phyloP scores from a whole-genome alignment of 2,329 filamentous ascomycete species.

The Colletotrichum navitas region DNA sequence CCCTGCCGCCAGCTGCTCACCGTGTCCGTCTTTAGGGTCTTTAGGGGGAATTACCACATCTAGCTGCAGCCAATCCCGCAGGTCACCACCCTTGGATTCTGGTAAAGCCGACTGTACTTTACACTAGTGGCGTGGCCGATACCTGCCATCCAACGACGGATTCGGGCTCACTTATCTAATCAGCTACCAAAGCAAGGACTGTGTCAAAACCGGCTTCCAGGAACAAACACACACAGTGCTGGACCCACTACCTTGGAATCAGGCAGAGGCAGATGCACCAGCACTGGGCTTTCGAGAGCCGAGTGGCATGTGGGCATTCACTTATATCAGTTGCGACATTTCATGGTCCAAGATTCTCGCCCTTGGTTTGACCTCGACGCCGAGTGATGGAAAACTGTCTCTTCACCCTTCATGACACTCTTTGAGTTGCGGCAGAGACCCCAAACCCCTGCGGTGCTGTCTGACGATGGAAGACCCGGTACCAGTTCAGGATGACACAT shows the following conservation, averaged over 20 bases:
- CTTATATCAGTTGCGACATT: conserved; percentile 3
- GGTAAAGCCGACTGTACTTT: conserved; percentile 3
- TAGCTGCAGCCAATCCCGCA: conserved; percentile 18
- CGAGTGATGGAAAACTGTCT: conserved; percentile 11
- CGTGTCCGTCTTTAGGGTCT: not conserved
- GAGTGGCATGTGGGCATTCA: conserved; percentile 7
- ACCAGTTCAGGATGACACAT: conserved; percentile 45
- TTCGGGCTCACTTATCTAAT: conserved; percentile 13
- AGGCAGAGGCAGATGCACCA: conserved; percentile 6
- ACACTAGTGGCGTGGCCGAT: not conserved
- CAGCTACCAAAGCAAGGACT: not conserved
- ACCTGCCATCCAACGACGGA: conserved; percentile 2
- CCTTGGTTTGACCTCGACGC: not conserved
- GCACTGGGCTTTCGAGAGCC: conserved; percentile 6
- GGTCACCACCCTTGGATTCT: conserved; percentile 13
- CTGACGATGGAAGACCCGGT: conserved; percentile 45
- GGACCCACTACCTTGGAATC: conserved; percentile 14
- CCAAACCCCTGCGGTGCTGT: conserved; percentile 18
- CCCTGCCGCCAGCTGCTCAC: conserved; percentile 11
- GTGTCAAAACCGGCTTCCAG: not conserved
- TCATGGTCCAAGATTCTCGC: not conserved
- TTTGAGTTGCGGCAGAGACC: conserved; percentile 23
- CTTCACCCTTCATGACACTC: conserved; percentile 18
- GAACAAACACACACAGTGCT: not conserved
- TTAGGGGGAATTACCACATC: not conserved